Percentiles rank a stretch among this genome's conserved stretches.
These are phyloP conservation scores for Phytophthora quininea DNA, from an alignment of 352 stramenopile genomes.

Conservation along the genomic window DNA sequence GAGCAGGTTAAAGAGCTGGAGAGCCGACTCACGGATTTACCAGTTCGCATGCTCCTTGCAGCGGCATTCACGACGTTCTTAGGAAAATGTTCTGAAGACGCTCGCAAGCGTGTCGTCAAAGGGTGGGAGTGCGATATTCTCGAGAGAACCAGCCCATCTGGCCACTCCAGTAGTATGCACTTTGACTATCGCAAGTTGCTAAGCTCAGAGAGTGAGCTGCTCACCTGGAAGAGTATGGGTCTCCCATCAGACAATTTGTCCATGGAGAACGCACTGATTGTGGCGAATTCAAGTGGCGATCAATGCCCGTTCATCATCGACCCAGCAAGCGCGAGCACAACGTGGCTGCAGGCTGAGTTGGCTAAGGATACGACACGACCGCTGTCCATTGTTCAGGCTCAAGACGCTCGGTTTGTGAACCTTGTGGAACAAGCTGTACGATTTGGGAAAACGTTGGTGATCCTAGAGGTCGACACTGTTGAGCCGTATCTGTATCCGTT, in stretches of 20 bases:
- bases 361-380: conserved; percentile 83
- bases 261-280: conserved; percentile 94
- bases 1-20: conserved; percentile 90
- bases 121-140: conserved; percentile 82
- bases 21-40: conserved; percentile 76
- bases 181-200: conserved; percentile 91
- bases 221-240: conserved; percentile 94
- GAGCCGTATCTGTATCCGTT: conserved; percentile 95
- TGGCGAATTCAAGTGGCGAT: conserved; percentile 71
- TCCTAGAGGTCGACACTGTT: conserved; percentile 92
- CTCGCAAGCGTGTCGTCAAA: conserved; percentile 73
- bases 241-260: conserved; percentile 93
- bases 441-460: conserved; percentile 96
- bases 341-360: conserved; percentile 92
- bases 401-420: conserved; percentile 90
- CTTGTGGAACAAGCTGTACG: conserved; percentile 94
- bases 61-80: conserved; percentile 95
- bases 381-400: conserved; percentile 87
- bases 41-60: conserved; percentile 91
- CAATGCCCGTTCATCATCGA: conserved; percentile 96
- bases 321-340: conserved; percentile 85
- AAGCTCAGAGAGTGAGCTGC: conserved; percentile 91
- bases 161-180: conserved; percentile 28
- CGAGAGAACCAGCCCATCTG: conserved; percentile 34
- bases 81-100: conserved; percentile 91